Evolutionary conservation across 495 filamentous ascomycete species (phyloP), one percentile per base, ranked within the genome.

Genomic region (Polyplosphaeria fusca): DNA sequence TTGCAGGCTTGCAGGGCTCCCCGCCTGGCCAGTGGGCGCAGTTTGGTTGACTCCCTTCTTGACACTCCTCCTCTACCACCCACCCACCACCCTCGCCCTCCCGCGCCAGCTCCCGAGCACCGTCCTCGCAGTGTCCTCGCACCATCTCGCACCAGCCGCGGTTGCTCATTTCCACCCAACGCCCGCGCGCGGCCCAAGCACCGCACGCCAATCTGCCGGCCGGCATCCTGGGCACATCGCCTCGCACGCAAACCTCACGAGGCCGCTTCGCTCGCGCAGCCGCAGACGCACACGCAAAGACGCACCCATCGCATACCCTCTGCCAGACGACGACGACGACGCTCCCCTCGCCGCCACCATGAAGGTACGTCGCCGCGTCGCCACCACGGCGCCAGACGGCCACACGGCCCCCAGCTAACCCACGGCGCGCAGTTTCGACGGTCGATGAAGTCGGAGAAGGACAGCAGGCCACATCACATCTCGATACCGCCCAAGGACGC

Each of bases 401-500:
- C 43, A 49, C 16, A 28, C 26, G 13, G 19, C 18, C 5, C 13
- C 12, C 19, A 48, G 41, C 58, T 62, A 62, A 62, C 53, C 5
- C 19, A 2, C n/a, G 19, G 9, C 20, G 11, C 32, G 47, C 63
- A 74, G 71, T 74, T 74, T 48, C 71, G 71, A 37, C 55, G 68
- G 43, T 74, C 71, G 5, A 67, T 68, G 57, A 71, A 72, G 59
- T 7, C 7, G 30, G 69, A 71, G 35, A 63, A 70, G 63, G 60
- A 72, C 60, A 72, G 76, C 58, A 85, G 81, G 71, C 81, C 84
- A 62, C 85, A 87, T 54, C 88, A 92, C 64, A 84, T 91, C 65
- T 90, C 88, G 40, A 90, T 96, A 44, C 86, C 91, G 0, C 88
- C 89, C 52, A 98, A 98, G 68, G 86, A 89, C 38, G 89, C 91